Conservation (phyloP, 1,284 basidiomycete genomes). For the Salmacisia buchloeana region DNA sequence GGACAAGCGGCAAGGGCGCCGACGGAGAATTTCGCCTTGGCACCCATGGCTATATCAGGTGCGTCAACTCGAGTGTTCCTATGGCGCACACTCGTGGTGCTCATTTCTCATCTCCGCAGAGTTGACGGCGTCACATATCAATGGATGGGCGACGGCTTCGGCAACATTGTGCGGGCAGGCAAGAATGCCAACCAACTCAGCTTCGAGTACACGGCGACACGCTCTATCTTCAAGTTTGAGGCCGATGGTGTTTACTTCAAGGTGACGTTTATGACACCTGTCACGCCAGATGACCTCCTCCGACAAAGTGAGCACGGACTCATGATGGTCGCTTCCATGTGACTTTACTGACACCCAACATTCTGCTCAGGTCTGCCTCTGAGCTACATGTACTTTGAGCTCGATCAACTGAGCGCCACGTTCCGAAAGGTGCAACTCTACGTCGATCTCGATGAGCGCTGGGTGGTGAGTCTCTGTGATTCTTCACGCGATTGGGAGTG, state of each 20-base stretch:
- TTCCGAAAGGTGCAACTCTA: conserved; percentile 32
- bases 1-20: conserved; percentile 44
- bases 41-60: conserved; percentile 36
- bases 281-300: conserved; percentile 41
- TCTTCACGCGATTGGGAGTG: not conserved
- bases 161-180: conserved; percentile 33
- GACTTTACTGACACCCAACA: not conserved
- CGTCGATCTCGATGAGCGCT: conserved; percentile 44
- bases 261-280: conserved; percentile 45
- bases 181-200: conserved; percentile 35
- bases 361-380: conserved; percentile 28
- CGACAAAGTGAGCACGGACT: conserved; percentile 30
- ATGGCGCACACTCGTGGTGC: not conserved
- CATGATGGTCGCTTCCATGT: not conserved
- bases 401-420: conserved; percentile 25
- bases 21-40: conserved; percentile 42
- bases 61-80: not conserved
- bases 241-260: conserved; percentile 40
- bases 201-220: conserved; percentile 42
- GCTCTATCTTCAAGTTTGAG: conserved; percentile 42
- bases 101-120: not conserved
- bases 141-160: conserved; percentile 45
- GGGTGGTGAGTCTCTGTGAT: conserved; percentile 17
- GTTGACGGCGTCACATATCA: conserved; percentile 40
- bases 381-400: conserved; percentile 42